A percentile compares a stretch with the other conserved stretches of the same genome.
Evolutionary conservation across 305 asterid species (phyloP).

Genomic region (Fraxinus sp.): DNA sequence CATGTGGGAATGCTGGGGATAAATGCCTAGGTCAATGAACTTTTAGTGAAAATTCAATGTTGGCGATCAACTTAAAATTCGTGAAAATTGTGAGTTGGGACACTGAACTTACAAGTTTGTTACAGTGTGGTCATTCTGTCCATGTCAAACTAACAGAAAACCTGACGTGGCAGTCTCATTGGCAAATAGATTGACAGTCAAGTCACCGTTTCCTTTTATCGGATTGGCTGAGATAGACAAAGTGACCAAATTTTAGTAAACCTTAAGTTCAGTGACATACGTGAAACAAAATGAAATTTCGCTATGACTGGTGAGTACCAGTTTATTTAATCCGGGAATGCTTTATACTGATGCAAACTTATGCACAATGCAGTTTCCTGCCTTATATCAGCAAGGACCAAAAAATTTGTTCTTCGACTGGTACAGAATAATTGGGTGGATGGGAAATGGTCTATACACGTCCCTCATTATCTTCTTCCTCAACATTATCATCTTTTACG

Average conservation of each 20-base stretch:
- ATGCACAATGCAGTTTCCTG: constrained; percentile 27
- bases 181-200: background rate
- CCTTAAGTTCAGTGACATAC: background rate
- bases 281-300: background rate
- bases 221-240: background rate
- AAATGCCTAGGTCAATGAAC: background rate
- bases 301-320: background rate
- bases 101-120: background rate
- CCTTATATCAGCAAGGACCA: constrained; percentile 31
- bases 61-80: background rate
- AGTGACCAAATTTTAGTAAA: background rate
- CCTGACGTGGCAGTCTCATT: background rate
- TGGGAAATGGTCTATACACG: constrained; percentile 26
- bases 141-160: background rate
- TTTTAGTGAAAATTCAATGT: background rate
- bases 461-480: constrained; percentile 31
- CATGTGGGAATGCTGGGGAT: background rate
- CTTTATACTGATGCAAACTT: constrained; percentile 10
- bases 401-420: constrained; percentile 36
- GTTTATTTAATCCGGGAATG: background rate
- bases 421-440: constrained; percentile 37
- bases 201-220: background rate
- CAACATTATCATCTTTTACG: constrained; percentile 16
- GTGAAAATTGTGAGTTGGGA: background rate
- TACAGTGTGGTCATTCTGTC: background rate